Evolutionary conservation across 371 early-diverging fungal genomes (phyloP).

Genomic region (Parasitella parasitica): DNA sequence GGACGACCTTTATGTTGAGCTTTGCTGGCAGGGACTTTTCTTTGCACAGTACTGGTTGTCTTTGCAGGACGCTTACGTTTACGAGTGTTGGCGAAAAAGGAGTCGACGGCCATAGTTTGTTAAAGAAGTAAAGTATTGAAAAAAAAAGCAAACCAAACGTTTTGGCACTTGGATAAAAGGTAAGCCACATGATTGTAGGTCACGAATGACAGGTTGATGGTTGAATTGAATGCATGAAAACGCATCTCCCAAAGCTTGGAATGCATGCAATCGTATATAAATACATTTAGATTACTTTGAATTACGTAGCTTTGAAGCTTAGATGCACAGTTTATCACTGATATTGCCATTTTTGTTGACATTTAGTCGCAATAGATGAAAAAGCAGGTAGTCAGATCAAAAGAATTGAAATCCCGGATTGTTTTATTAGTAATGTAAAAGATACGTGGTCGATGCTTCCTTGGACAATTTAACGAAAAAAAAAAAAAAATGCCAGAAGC

Average conservation of each 20-base stretch:
- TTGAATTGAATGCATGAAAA: background rate
- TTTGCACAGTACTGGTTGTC: slow-evolving; percentile 15
- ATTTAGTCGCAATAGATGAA: background rate
- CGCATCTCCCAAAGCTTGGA: background rate
- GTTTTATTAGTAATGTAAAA: too few species aligned
- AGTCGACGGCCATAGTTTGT: slow-evolving; percentile 24
- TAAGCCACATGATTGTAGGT: slow-evolving; percentile 19
- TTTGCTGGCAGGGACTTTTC: background rate
- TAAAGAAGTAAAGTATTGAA: background rate
- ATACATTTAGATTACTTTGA: background rate
- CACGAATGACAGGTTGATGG: slow-evolving; percentile 3
- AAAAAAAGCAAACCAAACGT: slow-evolving; percentile 8
- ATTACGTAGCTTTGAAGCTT: background rate
- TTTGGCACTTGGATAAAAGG: background rate
- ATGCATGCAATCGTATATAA: background rate
- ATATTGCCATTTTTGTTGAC: background rate
- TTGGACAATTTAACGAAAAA: background rate
- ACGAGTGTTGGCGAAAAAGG: slow-evolving; percentile 36
- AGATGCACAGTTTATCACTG: background rate
- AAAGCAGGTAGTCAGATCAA: background rate
- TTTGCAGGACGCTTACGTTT: slow-evolving; percentile 36
- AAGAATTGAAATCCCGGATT: background rate
- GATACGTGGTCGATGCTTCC: too few species aligned
- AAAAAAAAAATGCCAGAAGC: background rate
- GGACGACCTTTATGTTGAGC: slow-evolving; percentile 1